Evolutionary conservation across 805 yeast species (phyloP).

Genomic region (Saccharomycopsis guyanensis): DNA sequence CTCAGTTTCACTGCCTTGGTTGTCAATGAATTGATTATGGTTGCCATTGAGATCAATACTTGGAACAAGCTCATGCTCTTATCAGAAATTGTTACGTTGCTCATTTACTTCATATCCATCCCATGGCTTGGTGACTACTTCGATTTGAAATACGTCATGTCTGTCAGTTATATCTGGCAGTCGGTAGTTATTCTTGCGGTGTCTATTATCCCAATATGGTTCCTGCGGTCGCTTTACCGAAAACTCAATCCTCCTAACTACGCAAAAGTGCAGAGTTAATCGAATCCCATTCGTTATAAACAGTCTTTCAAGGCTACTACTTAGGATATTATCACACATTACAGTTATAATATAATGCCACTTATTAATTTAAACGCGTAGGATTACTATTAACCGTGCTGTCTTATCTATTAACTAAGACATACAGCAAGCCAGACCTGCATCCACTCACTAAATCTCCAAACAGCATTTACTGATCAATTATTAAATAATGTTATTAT

Average conservation of each 20-base stretch:
- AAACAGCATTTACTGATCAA: too few relatives aligned
- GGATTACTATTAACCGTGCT: too few relatives aligned
- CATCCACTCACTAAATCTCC: too few relatives aligned
- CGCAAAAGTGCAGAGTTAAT: slow-evolving; percentile 81
- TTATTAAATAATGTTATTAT: too few relatives aligned
- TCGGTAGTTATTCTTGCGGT: slow-evolving; percentile 51
- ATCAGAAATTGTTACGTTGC: slow-evolving; percentile 63
- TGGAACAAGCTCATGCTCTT: slow-evolving; percentile 79
- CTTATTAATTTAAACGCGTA: too few relatives aligned
- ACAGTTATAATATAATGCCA: too few relatives aligned
- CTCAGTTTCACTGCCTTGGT: slow-evolving; percentile 74
- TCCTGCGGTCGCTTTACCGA: slow-evolving; percentile 66
- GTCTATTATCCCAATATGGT: slow-evolving; percentile 86
- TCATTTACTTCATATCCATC: slow-evolving; percentile 60
- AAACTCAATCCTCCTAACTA: slow-evolving; percentile 87
- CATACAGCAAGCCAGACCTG: too few relatives aligned
- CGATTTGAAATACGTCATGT: slow-evolving; percentile 54
- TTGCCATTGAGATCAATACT: slow-evolving; percentile 82
- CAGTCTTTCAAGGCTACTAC: neutral
- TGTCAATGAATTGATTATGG: slow-evolving; percentile 86
- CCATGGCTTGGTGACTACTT: slow-evolving; percentile 88
- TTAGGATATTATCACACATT: too few relatives aligned
- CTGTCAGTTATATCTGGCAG: slow-evolving; percentile 64
- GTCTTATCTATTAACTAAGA: too few relatives aligned
- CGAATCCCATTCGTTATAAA: too few relatives aligned